These are phyloP conservation scores for Pholiota conissans DNA, from an alignment of 768 basidiomycete species.

Conservation along the genomic window DNA sequence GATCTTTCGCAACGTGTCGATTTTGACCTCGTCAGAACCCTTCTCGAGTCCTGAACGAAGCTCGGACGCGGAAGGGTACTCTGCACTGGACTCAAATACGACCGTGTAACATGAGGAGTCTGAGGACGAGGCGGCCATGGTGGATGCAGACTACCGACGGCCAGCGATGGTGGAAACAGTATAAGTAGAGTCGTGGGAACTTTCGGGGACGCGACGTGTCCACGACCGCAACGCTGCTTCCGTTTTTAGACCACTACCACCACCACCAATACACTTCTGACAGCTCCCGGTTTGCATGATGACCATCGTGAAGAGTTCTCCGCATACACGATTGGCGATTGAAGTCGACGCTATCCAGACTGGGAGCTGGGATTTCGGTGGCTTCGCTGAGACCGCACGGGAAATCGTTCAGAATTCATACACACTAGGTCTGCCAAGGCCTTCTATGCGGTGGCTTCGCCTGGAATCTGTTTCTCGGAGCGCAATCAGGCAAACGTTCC, in stretches of 20 bases:
- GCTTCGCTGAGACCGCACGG: not conserved
- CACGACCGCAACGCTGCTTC: conserved; percentile 1
- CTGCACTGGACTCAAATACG: conserved; percentile 70
- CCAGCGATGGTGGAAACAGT: conserved; percentile 19
- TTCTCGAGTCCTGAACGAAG: conserved; percentile 85
- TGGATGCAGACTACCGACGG: conserved; percentile 20
- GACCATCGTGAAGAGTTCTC: no score
- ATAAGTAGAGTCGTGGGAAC: conserved; percentile 22
- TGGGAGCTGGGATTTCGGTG: no score
- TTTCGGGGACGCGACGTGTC: conserved; percentile 24
- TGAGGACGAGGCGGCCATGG: conserved; percentile 37
- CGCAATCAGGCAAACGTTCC: not conserved
- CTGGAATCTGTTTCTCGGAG: not conserved
- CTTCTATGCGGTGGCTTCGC: not conserved
- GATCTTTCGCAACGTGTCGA: conserved; percentile 94
- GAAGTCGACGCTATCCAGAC: no score
- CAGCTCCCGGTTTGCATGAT: not conserved
- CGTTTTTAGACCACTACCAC: not conserved
- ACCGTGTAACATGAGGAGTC: conserved; percentile 79
- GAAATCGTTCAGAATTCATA: not conserved
- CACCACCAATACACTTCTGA: not conserved
- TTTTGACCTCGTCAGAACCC: conserved; percentile 94
- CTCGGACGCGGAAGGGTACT: conserved; percentile 80
- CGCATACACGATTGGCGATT: no score
- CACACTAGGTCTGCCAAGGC: not conserved